phyloP scores from a whole-genome alignment of 2,329 filamentous ascomycete genomes.

The Ascochyta koolunga region DNA sequence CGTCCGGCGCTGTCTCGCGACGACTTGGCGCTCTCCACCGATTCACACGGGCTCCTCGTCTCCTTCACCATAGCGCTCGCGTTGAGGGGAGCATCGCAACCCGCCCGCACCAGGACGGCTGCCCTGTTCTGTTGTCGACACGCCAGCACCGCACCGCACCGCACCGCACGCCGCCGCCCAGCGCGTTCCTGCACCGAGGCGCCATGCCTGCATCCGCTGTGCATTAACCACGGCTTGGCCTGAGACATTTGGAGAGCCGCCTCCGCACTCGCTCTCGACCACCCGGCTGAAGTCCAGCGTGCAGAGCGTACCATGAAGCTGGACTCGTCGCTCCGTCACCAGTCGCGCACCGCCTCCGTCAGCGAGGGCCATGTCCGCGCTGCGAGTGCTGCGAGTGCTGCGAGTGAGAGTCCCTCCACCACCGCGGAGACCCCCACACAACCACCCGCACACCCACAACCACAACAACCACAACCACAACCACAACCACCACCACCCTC shows the following conservation, averaged over 20 bases:
- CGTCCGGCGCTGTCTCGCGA: no score
- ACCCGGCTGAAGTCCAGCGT: no score
- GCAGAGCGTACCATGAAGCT: constrained; percentile 1
- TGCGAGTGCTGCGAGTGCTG: constrained; percentile 18
- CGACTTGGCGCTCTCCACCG: constrained; percentile 6
- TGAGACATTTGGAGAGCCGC: constrained; percentile 35
- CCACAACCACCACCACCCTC: constrained; percentile 7
- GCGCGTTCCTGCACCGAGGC: constrained; percentile 35
- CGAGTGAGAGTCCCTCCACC: neutral
- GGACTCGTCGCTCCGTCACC: constrained; percentile 25
- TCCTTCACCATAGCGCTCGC: no score
- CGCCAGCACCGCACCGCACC: neutral
- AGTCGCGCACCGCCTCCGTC: constrained; percentile 52
- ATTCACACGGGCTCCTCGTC: neutral
- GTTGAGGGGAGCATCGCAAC: constrained; percentile 1
- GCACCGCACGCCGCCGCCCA: constrained; percentile 9
- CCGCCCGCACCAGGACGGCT: neutral
- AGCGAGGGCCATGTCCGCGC: constrained; percentile 49
- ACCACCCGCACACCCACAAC: neutral
- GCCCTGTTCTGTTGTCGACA: neutral
- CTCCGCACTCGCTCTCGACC: no score
- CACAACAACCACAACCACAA: constrained; percentile 8
- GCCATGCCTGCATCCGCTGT: constrained; percentile 37
- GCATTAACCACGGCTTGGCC: constrained; percentile 32
- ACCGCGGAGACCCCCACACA: neutral